A percentile compares a stretch with the other conserved stretches of the same genome.
Evolutionary conservation across 768 basidiomycete species (phyloP).

Genomic region (Suillus ampliporus): DNA sequence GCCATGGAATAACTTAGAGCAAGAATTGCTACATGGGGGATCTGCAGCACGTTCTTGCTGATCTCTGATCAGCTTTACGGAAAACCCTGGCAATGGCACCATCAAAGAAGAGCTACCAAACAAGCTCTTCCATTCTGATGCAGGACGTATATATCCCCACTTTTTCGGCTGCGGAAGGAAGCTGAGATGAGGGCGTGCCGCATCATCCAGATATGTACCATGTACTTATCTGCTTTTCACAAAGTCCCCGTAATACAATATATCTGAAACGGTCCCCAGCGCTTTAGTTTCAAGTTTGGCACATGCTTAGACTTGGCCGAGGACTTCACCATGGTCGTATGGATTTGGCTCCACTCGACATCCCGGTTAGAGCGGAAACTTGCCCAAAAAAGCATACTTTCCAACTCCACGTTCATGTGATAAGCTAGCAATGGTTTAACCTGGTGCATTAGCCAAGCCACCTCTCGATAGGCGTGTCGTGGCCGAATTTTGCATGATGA

Average conservation of each 20-base stretch:
- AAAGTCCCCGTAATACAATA: constrained; percentile 7
- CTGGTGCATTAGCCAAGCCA: neutral
- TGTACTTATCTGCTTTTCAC: constrained; percentile 2
- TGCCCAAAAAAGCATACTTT: neutral
- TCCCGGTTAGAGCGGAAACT: neutral
- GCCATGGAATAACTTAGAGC: neutral
- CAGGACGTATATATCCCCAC: neutral
- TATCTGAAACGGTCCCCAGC: constrained; percentile 4
- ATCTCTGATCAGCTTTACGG: neutral
- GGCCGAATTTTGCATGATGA: constrained; percentile 4
- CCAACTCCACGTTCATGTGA: neutral
- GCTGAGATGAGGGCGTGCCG: too few relatives aligned
- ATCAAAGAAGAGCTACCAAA: neutral
- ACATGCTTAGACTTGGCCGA: neutral
- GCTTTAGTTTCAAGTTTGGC: neutral
- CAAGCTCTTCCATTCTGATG: constrained; percentile 7
- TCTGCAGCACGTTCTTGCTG: constrained; percentile 1
- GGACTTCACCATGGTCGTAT: neutral
- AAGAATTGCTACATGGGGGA: constrained; percentile 1
- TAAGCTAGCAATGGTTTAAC: neutral
- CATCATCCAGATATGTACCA: neutral
- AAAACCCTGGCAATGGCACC: neutral
- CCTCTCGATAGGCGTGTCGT: neutral
- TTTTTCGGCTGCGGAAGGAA: constrained; percentile 1
- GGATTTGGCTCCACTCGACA: neutral